Evolutionary conservation across 805 yeast genomes (phyloP), one percentile per base, ranked within the genome.

Genomic region (Phaffomyces opuntiae): DNA sequence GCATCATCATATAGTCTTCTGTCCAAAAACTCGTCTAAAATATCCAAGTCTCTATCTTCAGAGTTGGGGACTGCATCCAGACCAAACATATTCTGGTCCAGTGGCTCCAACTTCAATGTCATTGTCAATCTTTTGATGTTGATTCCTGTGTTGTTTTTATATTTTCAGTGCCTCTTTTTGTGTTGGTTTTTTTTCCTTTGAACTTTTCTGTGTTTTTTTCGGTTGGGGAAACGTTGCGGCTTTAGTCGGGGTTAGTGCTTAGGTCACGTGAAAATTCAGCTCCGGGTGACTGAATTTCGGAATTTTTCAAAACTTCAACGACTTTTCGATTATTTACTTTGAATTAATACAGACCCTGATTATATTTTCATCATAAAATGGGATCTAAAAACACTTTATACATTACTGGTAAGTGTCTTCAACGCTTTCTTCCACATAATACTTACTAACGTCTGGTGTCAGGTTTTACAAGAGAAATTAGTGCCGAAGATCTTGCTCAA

Each of bases 401-500:
- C 57, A 80, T 77, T 43, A 74, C 80, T 29, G 81, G 67, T 63
- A 51, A 4, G 26, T 21, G 27, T 36, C 17, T 12, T 21, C 13
- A 31, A 11, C 14, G 7, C 13, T 6, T 3, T 11, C n/a, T 4
- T 13, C 5, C n/a, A 31, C 7, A n/a, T 33, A 16, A 16, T 33
- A 19, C 5, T 13, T 13, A 21, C 38, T 36, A 34, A 21, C 32
- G 5, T n/a, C 24, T n/a, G 7, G 31, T 11, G 6, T 12, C 33
- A 63, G 83, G 67, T 14, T 78, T 80, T 60, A 59, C 67, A 39
- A 72, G 68, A 45, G 81, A 73, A 26, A 65, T 76, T 44, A 69
- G 70, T 56, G 84, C 84, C 14, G 73, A 72, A 42, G 78, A 74
- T 44, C 65, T 80, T 52, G 83, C 84, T 21, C 75, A 77, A 17